Conservation (phyloP, 1,284 basidiomycete genomes). For the Ganoderma multipileum region DNA sequence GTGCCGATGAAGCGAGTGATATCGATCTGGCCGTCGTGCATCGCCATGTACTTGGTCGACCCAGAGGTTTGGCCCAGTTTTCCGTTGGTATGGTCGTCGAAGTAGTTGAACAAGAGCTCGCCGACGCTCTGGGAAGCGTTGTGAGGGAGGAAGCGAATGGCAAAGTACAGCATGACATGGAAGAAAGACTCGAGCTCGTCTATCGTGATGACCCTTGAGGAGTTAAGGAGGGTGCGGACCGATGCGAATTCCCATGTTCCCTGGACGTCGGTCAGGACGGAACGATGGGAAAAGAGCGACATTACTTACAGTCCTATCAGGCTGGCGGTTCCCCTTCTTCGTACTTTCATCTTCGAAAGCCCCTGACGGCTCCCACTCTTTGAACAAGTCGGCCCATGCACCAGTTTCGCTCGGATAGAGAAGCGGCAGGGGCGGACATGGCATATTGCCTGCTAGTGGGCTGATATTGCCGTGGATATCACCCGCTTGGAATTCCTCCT, state of each 20-base stretch:
- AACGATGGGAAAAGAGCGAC: background rate
- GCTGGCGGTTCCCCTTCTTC: no score
- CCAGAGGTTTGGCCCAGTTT: background rate
- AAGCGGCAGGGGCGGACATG: no score
- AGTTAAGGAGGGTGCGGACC: conserved; percentile 6
- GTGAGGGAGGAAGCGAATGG: background rate
- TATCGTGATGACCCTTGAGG: background rate
- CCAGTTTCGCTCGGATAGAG: no score
- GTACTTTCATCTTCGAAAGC: no score
- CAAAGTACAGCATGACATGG: background rate
- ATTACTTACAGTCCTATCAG: conserved; percentile 11
- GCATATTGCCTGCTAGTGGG: no score
- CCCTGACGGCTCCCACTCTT: no score
- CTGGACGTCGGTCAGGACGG: background rate
- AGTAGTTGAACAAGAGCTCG: background rate
- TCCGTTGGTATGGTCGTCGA: background rate
- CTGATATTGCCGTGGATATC: no score
- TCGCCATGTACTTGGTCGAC: background rate
- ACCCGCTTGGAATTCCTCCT: no score
- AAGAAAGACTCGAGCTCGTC: conserved; percentile 26
- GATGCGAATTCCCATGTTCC: conserved; percentile 28
- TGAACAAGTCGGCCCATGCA: no score
- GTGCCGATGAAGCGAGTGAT: background rate
- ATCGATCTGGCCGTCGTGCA: background rate
- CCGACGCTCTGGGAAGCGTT: background rate